Conservation (phyloP, 441 rosid species). For the Syzygium malaccense region DNA sequence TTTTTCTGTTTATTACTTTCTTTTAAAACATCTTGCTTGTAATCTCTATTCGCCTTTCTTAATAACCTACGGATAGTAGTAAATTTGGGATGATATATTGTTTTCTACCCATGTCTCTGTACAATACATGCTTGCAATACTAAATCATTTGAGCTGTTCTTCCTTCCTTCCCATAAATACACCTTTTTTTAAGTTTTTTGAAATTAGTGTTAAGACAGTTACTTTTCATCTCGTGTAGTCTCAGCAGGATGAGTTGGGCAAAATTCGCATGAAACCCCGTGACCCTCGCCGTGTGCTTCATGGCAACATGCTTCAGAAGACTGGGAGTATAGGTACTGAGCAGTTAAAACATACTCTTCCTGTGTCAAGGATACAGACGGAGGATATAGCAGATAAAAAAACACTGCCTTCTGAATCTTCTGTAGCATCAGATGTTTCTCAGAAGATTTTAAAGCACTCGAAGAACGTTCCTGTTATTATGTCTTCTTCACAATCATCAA, state of each 20-base stretch:
- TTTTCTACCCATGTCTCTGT: neutral
- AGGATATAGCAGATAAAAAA: constrained; percentile 28
- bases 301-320: constrained; percentile 46
- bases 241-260: constrained; percentile 60
- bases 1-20: neutral
- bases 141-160: neutral
- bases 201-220: neutral
- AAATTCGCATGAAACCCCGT: constrained; percentile 90
- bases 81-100: neutral
- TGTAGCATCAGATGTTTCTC: constrained; percentile 50
- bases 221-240: neutral
- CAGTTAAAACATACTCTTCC: constrained; percentile 37
- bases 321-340: constrained; percentile 40
- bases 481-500: constrained; percentile 51
- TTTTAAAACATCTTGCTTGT: neutral
- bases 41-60: neutral
- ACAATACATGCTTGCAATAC: neutral
- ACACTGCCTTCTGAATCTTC: constrained; percentile 25
- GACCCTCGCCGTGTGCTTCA: constrained; percentile 94
- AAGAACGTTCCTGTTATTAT: constrained; percentile 55
- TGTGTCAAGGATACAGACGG: constrained; percentile 19
- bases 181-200: neutral
- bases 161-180: neutral
- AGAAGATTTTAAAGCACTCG: constrained; percentile 58
- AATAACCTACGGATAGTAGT: neutral